Base-by-base conservation (phyloP, 2,329 filamentous ascomycete species). In the Thermothelomyces thermophilus region DNA sequence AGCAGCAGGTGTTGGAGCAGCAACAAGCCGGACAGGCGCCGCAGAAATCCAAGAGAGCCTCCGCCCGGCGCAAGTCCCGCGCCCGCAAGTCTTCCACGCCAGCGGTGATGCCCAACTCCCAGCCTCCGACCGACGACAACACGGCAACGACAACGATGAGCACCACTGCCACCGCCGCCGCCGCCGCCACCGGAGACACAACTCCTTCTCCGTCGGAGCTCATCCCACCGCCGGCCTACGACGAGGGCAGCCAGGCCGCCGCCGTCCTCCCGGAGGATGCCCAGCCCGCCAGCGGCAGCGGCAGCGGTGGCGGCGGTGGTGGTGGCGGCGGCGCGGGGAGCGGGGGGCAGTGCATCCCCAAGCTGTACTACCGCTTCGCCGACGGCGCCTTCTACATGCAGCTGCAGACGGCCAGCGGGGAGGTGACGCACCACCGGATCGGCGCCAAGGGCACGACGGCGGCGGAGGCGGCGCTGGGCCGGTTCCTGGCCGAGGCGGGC, bases 361-460 rank as follows among this genome's bases (percentile, higher is more conserved):
- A 30, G 11, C 17, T 51, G 26, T 14, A 36, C 26, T 52, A 54
- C 46, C 26, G 5, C 14, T 54, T 51, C 49, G 13, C 26, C 37
- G 49, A 51, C 41, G 2, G 22, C 14, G n/a, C 41, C 31, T 51
- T 41, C 19, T 48, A 51, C 48, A 41, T 54, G 45, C 37, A 43
- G 17, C 41, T 41, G 13, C 39, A 11, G 6, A 26, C 8, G 20
- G 10, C 20, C 5, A 5, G 7, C 17, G 52, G 41, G 8, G 19
- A 8, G 2, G 22, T 22, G 17, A 34, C 13, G 8, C 22, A 37
- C n/a, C 49, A 47, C 41, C n/a, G 31, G 8, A 22, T 54, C 11
- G 48, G 39, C 8, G 22, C 24, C 9, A 26, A 16, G 9, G 51
- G 51, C 42, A 53, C 41, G n/a, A 22, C 37, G 6, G 35, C 43